Conservation (phyloP, 2,329 filamentous ascomycete genomes). For the Fusarium decemcellulare region DNA sequence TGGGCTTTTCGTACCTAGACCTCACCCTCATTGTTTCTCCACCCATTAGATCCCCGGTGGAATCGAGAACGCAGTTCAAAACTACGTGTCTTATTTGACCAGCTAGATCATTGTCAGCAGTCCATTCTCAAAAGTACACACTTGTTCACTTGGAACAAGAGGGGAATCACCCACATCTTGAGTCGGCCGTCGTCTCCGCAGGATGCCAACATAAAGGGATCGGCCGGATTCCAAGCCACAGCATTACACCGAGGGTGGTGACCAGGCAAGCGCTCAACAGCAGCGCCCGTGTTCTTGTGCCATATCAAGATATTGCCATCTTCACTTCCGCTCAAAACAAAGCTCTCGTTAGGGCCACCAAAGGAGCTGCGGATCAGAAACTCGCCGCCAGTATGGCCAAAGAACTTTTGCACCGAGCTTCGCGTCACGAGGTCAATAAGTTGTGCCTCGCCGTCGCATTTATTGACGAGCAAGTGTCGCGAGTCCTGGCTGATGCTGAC, state of each 20-base stretch:
- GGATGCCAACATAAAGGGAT: constrained; percentile 89
- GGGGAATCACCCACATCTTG: constrained; percentile 77
- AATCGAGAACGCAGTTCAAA: constrained; percentile 40
- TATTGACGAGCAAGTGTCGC: constrained; percentile 85
- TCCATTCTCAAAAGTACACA: no score
- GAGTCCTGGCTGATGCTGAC: constrained; percentile 87
- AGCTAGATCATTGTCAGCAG: constrained; percentile 37
- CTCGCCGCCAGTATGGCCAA: constrained; percentile 80
- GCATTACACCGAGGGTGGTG: constrained; percentile 87
- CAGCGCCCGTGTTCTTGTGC: constrained; percentile 85
- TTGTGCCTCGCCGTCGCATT: constrained; percentile 81
- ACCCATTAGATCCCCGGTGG: constrained; percentile 39
- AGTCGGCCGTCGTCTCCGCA: constrained; percentile 90
- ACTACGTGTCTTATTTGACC: constrained; percentile 47
- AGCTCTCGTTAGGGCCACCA: constrained; percentile 92
- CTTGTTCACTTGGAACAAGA: not conserved
- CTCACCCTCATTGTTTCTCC: constrained; percentile 37
- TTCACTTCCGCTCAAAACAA: constrained; percentile 93
- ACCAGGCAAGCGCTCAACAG: constrained; percentile 82
- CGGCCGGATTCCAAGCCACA: constrained; percentile 88
- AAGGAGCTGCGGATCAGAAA: constrained; percentile 88
- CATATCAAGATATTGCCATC: constrained; percentile 85
- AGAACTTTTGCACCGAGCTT: constrained; percentile 80
- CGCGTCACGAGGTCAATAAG: constrained; percentile 83
- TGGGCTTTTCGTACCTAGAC: constrained; percentile 5